These are phyloP conservation scores for Wickerhamiella sergipiensis DNA, from an alignment of 805 yeast species.

Conservation along the genomic window DNA sequence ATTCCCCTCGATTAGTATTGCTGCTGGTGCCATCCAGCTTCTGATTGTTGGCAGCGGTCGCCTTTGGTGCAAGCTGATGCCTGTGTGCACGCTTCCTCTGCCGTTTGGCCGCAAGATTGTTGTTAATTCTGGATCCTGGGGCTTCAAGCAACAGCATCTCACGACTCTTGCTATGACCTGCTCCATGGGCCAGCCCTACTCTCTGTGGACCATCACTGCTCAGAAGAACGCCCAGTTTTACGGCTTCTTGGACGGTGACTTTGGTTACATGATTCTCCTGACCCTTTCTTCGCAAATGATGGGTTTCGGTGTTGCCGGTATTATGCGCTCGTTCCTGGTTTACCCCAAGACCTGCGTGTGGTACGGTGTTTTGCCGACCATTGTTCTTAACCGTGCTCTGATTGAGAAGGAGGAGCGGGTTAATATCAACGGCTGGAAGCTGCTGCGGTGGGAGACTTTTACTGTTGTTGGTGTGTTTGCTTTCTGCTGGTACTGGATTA, in stretches of 20 bases:
- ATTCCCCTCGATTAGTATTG: conserved; percentile 37
- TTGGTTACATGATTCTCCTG: conserved; percentile 33
- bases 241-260: conserved; percentile 21
- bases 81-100: neutral
- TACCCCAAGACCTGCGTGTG: conserved; percentile 33
- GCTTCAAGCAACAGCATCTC: conserved; percentile 52
- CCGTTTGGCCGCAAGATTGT: conserved; percentile 3
- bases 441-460: conserved; percentile 42
- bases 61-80: conserved; percentile 23
- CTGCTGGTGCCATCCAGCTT: conserved; percentile 41
- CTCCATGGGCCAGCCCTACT: conserved; percentile 14
- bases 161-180: conserved; percentile 28
- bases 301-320: conserved; percentile 43
- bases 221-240: conserved; percentile 21
- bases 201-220: conserved; percentile 21
- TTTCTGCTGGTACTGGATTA: conserved; percentile 54
- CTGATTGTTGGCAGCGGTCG: conserved; percentile 48
- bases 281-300: conserved; percentile 37
- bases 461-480: conserved; percentile 28
- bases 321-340: conserved; percentile 36
- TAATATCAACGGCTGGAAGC: conserved; percentile 44
- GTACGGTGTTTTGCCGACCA: conserved; percentile 44
- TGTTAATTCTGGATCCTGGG: conserved; percentile 51
- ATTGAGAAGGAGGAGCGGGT: conserved; percentile 16
- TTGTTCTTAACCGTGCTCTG: conserved; percentile 37